A percentile compares a stretch with the other conserved stretches of the same genome.
Evolutionary conservation across 2,329 filamentous ascomycete genomes (phyloP).

Genomic region (Fusarium gaditjirri): DNA sequence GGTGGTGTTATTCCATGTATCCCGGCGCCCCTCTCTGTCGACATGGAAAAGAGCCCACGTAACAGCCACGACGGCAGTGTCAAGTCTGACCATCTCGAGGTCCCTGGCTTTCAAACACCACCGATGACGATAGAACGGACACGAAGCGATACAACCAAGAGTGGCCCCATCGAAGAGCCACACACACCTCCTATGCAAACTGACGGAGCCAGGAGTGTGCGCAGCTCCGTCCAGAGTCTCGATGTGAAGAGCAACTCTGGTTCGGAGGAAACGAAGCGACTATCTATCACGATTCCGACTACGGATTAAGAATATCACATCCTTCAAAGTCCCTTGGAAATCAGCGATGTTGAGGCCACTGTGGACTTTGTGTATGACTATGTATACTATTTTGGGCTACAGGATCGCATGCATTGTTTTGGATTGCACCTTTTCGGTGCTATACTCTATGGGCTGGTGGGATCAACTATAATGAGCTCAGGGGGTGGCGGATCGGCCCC

Average conservation of each 20-base stretch:
- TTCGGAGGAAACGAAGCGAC: conserved; percentile 41
- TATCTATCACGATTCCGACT: conserved; percentile 46
- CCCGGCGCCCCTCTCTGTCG: conserved; percentile 43
- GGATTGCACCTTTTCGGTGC: conserved; percentile 2
- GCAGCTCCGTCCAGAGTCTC: conserved; percentile 44
- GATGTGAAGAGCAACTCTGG: conserved; percentile 41
- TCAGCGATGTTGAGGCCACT: not conserved
- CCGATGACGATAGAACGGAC: conserved; percentile 38
- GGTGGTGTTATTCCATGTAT: conserved; percentile 84
- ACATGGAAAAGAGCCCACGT: conserved; percentile 49
- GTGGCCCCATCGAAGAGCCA: conserved; percentile 37
- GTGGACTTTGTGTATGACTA: conserved; percentile 36
- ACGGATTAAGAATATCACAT: conserved; percentile 23
- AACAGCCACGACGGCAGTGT: conserved; percentile 48
- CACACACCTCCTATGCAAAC: conserved; percentile 48
- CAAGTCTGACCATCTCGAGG: conserved; percentile 30
- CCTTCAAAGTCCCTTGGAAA: not conserved
- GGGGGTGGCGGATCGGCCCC: not conserved
- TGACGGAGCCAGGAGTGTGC: conserved; percentile 39
- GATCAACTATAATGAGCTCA: conserved; percentile 2
- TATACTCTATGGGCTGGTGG: not conserved
- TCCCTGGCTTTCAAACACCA: conserved; percentile 37
- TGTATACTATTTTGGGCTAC: conserved; percentile 37
- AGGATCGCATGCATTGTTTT: conserved; percentile 31
- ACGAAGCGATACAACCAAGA: conserved; percentile 24